phyloP scores from a whole-genome alignment of 306 rosid species.

The Elaeagnus macrophylla region DNA sequence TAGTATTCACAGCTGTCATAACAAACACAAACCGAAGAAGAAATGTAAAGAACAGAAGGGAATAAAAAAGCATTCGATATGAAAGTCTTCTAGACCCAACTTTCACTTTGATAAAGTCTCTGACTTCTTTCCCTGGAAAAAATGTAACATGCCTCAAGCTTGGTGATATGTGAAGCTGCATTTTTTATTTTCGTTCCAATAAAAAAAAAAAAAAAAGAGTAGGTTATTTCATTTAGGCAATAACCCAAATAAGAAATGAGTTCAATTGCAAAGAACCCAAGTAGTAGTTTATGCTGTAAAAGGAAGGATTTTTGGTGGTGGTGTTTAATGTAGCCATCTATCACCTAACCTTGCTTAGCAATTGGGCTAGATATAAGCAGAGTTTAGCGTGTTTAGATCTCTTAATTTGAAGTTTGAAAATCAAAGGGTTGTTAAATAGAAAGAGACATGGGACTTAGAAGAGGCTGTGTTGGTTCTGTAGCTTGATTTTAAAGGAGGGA shows the following conservation, averaged over 20 bases:
- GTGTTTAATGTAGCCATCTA: constrained; percentile 57
- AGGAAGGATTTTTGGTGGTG: constrained; percentile 37
- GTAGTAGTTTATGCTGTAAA: constrained; percentile 36
- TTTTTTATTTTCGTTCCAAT: constrained; percentile 18
- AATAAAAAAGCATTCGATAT: constrained; percentile 77
- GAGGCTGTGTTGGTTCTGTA: constrained; percentile 36
- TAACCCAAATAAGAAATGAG: constrained; percentile 33
- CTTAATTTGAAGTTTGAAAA: constrained; percentile 14
- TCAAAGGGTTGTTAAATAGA: constrained; percentile 64
- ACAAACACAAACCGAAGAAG: constrained; percentile 89
- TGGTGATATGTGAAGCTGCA: constrained; percentile 98
- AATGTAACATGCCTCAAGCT: constrained; percentile 95
- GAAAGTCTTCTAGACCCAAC: constrained; percentile 66
- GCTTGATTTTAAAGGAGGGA: constrained; percentile 74
- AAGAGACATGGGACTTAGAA: constrained; percentile 84
- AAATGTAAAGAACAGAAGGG: constrained; percentile 81
- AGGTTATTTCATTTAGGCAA: constrained; percentile 38
- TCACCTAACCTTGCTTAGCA: constrained; percentile 97
- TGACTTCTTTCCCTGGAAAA: constrained; percentile 78
- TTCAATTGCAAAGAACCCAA: constrained; percentile 32
- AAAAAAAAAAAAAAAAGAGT: too few species aligned
- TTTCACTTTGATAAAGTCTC: constrained; percentile 89
- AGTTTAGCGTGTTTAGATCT: constrained; percentile 19
- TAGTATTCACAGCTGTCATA: constrained; percentile 78
- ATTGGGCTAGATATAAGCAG: constrained; percentile 39